Conservation (phyloP, 2,329 filamentous ascomycete species). For the Diaporthe caulivora region DNA sequence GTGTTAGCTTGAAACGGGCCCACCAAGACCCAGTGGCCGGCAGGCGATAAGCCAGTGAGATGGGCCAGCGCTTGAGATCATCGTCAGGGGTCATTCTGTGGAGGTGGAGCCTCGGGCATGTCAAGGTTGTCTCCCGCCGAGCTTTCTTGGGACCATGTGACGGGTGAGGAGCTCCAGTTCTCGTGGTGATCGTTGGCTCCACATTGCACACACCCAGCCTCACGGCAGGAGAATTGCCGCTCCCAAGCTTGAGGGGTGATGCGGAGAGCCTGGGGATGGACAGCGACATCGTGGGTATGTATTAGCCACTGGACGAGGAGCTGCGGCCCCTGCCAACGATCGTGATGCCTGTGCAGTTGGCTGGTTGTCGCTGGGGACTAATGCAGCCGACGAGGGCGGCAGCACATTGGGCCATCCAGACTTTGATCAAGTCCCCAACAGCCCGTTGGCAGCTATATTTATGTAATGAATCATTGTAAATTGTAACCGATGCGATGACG, state of each 20-base stretch:
- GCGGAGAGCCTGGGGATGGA: conserved; percentile 8
- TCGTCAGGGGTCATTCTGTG: neutral
- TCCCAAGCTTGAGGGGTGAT: conserved; percentile 1
- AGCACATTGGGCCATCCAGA: conserved; percentile 8
- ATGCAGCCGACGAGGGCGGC: neutral
- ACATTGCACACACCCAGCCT: neutral
- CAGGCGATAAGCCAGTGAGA: conserved; percentile 13
- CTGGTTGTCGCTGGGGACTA: neutral
- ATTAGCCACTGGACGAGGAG: conserved; percentile 11
- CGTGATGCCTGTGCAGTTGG: conserved; percentile 1
- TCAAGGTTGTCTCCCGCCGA: conserved; percentile 12
- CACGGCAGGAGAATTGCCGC: conserved; percentile 15
- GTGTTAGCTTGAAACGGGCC: conserved; percentile 20
- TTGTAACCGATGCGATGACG: conserved; percentile 9
- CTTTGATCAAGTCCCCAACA: neutral
- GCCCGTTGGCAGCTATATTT: neutral
- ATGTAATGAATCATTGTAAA: conserved; percentile 27
- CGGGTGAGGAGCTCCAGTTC: conserved; percentile 21
- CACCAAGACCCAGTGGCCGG: neutral
- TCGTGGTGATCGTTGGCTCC: conserved; percentile 7
- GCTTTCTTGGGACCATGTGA: conserved; percentile 13
- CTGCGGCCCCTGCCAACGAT: neutral
- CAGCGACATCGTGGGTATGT: conserved; percentile 4
- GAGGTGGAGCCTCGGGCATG: conserved; percentile 23
- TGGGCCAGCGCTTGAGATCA: conserved; percentile 12